phyloP scores from a whole-genome alignment of 441 rosid genomes.

The Pelargonium fulgidum region DNA sequence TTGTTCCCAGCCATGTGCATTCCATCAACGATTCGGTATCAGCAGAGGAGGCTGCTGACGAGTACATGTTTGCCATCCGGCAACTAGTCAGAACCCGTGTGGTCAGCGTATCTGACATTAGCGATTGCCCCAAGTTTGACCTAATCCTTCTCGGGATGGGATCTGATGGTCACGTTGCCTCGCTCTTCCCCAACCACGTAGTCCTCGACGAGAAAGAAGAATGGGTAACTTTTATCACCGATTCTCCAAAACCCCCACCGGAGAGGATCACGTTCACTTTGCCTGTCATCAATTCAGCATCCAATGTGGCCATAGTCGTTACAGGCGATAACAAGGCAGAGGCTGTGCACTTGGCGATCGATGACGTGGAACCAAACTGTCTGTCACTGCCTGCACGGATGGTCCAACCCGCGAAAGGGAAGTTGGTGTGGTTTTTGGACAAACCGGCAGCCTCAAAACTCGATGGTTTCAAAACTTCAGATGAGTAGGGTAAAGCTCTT shows the following conservation, averaged over 20 bases:
- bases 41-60: slow-evolving; percentile 78
- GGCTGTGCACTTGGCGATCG: slow-evolving; percentile 61
- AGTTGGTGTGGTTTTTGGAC: slow-evolving; percentile 82
- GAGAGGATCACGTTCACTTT: slow-evolving; percentile 91
- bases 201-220: slow-evolving; percentile 50
- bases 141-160: slow-evolving; percentile 91
- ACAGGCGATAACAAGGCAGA: slow-evolving; percentile 75
- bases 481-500: slow-evolving; percentile 30
- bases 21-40: slow-evolving; percentile 74
- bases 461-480: slow-evolving; percentile 27
- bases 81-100: slow-evolving; percentile 63
- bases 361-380: slow-evolving; percentile 31
- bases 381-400: slow-evolving; percentile 51
- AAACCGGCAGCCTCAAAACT: slow-evolving; percentile 66
- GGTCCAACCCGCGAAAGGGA: slow-evolving; percentile 61
- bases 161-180: slow-evolving; percentile 81
- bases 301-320: slow-evolving; percentile 63
- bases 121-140: slow-evolving; percentile 88
- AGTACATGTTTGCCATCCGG: slow-evolving; percentile 64
- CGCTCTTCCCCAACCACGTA: slow-evolving; percentile 70
- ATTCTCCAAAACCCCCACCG: slow-evolving; percentile 78
- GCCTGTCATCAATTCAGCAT: slow-evolving; percentile 85
- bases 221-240: slow-evolving; percentile 72
- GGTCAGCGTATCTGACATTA: slow-evolving; percentile 55
- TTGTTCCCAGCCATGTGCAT: slow-evolving; percentile 68